Evolutionary conservation across 2,329 filamentous ascomycete species (phyloP).

Genomic region (Magnaporthales sp.): DNA sequence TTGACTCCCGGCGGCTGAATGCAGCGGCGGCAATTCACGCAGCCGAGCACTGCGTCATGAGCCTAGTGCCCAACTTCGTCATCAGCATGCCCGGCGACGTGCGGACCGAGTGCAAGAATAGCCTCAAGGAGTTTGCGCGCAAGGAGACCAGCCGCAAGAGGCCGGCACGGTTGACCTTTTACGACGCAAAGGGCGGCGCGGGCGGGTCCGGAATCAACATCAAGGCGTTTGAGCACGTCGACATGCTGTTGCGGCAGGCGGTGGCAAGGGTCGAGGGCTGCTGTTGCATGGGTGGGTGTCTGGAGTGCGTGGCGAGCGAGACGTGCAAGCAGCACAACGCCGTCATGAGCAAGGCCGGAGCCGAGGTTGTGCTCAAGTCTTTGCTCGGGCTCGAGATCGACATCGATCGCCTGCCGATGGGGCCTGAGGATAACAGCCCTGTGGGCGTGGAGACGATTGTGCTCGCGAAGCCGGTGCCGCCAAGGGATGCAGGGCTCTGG

Average conservation of each 20-base stretch:
- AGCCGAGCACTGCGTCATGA: slow-evolving; percentile 84
- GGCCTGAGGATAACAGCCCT: slow-evolving; percentile 61
- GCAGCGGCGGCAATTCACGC: slow-evolving; percentile 88
- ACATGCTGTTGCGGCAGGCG: slow-evolving; percentile 67
- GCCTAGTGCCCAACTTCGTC: slow-evolving; percentile 82
- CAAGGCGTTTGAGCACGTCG: slow-evolving; percentile 90
- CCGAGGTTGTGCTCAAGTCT: slow-evolving; percentile 69
- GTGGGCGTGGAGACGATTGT: slow-evolving; percentile 77
- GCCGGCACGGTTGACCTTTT: slow-evolving; percentile 84
- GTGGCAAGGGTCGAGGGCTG: slow-evolving; percentile 65
- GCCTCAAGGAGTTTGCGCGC: slow-evolving; percentile 66
- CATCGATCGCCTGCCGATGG: slow-evolving; percentile 77
- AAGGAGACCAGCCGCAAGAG: slow-evolving; percentile 64
- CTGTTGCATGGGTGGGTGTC: slow-evolving; percentile 60
- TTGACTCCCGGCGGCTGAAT: slow-evolving; percentile 64
- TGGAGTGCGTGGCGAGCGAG: slow-evolving; percentile 84
- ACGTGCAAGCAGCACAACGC: slow-evolving; percentile 78
- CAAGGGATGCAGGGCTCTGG: slow-evolving; percentile 4
- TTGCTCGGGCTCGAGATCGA: slow-evolving; percentile 72
- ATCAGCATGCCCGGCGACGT: slow-evolving; percentile 86
- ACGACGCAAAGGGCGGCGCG: slow-evolving; percentile 85
- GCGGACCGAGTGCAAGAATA: slow-evolving; percentile 86
- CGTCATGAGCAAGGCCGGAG: slow-evolving; percentile 89
- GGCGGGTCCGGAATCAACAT: slow-evolving; percentile 78
- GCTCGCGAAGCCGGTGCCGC: slow-evolving; percentile 57